A percentile compares a stretch with the other conserved stretches of the same genome.
These are phyloP conservation scores for Gigaspora rosea DNA, from an alignment of 192 early-diverging fungal species.

Conservation along the genomic window DNA sequence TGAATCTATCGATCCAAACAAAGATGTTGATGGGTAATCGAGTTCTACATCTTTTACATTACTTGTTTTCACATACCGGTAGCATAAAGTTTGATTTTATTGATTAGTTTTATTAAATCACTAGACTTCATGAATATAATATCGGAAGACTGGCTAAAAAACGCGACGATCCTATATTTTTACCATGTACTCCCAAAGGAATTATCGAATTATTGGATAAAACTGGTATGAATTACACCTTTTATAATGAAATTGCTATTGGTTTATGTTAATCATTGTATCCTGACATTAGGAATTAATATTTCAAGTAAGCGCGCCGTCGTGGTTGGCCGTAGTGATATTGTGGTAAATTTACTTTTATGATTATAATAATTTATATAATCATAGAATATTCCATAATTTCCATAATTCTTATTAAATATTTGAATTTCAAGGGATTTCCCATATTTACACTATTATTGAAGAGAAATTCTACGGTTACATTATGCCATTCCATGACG, in stretches of 20 bases:
- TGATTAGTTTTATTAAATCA: not conserved
- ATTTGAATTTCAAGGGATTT: constrained; percentile 54
- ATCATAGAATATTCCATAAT: not conserved
- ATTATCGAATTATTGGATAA: constrained; percentile 82
- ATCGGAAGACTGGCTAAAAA: constrained; percentile 89
- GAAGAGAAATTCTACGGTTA: constrained; percentile 85
- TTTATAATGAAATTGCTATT: too few species aligned
- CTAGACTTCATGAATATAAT: constrained; percentile 89
- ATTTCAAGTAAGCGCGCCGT: constrained; percentile 87
- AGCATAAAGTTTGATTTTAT: not conserved
- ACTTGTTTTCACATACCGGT: not conserved
- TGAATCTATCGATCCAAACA: constrained; percentile 80
- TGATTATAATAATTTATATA: not conserved
- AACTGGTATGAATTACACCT: constrained; percentile 38
- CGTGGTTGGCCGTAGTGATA: constrained; percentile 97
- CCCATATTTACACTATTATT: constrained; percentile 86
- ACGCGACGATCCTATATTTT: constrained; percentile 77
- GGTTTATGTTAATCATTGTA: not conserved
- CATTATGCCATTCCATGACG: constrained; percentile 91
- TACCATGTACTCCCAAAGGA: constrained; percentile 97
- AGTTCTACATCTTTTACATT: not conserved
- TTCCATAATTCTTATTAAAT: not conserved
- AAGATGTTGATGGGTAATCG: constrained; percentile 95
- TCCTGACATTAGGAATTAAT: constrained; percentile 47
- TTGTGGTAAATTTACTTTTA: constrained; percentile 61